These are phyloP conservation scores for Jatropha podagrica DNA, from an alignment of 441 rosid genomes.

Conservation along the genomic window DNA sequence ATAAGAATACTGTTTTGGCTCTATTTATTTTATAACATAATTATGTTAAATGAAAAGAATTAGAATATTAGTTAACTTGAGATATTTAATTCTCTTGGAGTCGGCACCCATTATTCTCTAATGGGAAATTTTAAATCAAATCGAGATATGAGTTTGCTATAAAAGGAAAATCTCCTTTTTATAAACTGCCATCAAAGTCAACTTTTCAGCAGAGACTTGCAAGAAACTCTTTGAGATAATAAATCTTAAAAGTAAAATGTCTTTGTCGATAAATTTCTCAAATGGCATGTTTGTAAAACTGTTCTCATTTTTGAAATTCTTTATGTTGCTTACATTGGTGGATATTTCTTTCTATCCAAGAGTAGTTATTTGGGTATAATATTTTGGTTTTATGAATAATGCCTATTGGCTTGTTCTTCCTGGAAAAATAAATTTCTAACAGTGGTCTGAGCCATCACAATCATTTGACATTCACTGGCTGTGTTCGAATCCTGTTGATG, in stretches of 20 bases:
- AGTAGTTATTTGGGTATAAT: too few relatives aligned
- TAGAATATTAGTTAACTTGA: neutral
- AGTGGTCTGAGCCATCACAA: slow-evolving; percentile 26
- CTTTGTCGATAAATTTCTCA: neutral
- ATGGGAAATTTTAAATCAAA: too few relatives aligned
- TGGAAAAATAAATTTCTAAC: slow-evolving; percentile 21
- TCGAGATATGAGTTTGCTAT: too few relatives aligned
- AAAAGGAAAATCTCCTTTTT: too few relatives aligned
- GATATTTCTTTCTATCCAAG: too few relatives aligned
- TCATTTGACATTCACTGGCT: slow-evolving; percentile 29
- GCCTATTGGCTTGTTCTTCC: neutral
- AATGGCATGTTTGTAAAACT: neutral
- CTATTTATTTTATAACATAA: neutral
- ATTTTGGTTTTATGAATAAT: neutral
- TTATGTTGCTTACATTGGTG: too few relatives aligned
- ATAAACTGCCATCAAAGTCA: too few relatives aligned
- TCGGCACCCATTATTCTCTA: too few relatives aligned
- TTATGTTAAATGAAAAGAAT: neutral
- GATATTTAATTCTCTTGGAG: too few relatives aligned
- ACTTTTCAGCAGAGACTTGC: neutral
- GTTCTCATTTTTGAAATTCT: neutral
- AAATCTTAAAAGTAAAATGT: too few relatives aligned
- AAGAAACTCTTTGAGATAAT: neutral
- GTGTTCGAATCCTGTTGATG: slow-evolving; percentile 19
- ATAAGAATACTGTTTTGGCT: slow-evolving; percentile 14